Percentiles rank a stretch among this genome's conserved stretches.
These are phyloP conservation scores for Phylloporus sp. DNA, from an alignment of 768 basidiomycete species.

Conservation along the genomic window DNA sequence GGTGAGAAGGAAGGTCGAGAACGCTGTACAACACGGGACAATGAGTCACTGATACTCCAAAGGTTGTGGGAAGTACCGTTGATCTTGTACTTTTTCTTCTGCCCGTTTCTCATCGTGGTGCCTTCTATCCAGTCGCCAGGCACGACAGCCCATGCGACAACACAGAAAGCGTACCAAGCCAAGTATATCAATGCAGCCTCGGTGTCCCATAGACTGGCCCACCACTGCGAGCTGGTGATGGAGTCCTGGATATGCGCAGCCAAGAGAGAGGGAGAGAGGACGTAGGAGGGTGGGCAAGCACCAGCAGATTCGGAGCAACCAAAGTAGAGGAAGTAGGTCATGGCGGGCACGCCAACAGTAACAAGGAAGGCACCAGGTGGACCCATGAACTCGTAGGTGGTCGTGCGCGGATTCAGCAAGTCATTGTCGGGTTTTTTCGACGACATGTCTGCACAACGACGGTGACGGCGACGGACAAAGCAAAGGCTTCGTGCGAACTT, in stretches of 20 bases:
- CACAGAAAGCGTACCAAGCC: slow-evolving; percentile 87
- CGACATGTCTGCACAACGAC: slow-evolving; percentile 13
- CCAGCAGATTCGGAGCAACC: slow-evolving; percentile 67
- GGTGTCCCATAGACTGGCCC: slow-evolving; percentile 77
- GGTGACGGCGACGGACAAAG: neutral
- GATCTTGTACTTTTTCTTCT: slow-evolving; percentile 82
- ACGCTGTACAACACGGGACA: slow-evolving; percentile 44
- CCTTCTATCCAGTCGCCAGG: slow-evolving; percentile 74
- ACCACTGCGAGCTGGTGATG: slow-evolving; percentile 52
- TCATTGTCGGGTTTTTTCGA: slow-evolving; percentile 18
- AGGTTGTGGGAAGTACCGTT: slow-evolving; percentile 59
- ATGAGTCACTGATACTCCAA: neutral
- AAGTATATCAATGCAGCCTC: slow-evolving; percentile 72
- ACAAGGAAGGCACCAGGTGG: slow-evolving; percentile 73
- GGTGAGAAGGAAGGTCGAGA: slow-evolving; percentile 80
- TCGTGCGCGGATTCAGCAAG: slow-evolving; percentile 66
- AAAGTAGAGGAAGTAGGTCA: slow-evolving; percentile 73
- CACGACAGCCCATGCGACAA: slow-evolving; percentile 74
- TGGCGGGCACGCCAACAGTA: slow-evolving; percentile 62
- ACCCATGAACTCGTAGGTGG: slow-evolving; percentile 75
- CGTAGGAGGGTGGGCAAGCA: slow-evolving; percentile 58
- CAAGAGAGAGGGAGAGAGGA: slow-evolving; percentile 31
- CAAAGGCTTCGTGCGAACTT: slow-evolving; percentile 7
- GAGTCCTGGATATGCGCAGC: slow-evolving; percentile 40
- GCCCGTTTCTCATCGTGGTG: slow-evolving; percentile 65